phyloP scores from a whole-genome alignment of 306 rosid species.

The Echinosophora koreensis region DNA sequence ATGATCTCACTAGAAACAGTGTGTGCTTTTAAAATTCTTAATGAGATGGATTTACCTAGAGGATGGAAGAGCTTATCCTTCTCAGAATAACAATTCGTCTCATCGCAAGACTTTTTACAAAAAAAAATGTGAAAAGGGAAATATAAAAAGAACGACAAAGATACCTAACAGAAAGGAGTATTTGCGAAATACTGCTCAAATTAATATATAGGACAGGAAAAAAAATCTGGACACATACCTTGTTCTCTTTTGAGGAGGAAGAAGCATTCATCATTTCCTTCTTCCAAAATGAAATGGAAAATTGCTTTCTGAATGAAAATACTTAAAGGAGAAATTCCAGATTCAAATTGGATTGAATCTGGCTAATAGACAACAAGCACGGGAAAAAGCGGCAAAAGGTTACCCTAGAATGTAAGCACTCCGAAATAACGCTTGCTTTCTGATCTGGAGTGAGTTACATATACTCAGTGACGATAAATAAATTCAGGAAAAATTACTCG shows the following conservation, averaged over 20 bases:
- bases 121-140: conserved; percentile 2
- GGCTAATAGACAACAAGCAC: not conserved
- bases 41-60: conserved; percentile 1
- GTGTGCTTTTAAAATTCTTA: conserved; percentile 14
- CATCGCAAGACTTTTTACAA: conserved; percentile 10
- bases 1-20: not conserved
- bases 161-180: not conserved
- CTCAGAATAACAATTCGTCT: conserved; percentile 15
- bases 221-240: conserved; percentile 45
- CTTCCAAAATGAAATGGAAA: conserved; percentile 33
- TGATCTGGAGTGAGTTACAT: conserved; percentile 10
- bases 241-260: conserved; percentile 31
- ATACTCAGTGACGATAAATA: conserved; percentile 5
- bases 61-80: conserved; percentile 5
- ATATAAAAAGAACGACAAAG: not conserved
- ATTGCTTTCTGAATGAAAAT: conserved; percentile 9
- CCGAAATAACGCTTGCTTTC: conserved; percentile 18
- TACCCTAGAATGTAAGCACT: conserved; percentile 14
- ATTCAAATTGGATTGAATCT: conserved; percentile 16
- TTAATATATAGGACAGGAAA: not conserved
- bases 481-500: not conserved
- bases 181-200: not conserved
- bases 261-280: conserved; percentile 37
- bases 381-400: conserved; percentile 3
- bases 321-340: conserved; percentile 8